phyloP scores from a whole-genome alignment of 2,329 filamentous ascomycete species.

The Fusarium nodosum region DNA sequence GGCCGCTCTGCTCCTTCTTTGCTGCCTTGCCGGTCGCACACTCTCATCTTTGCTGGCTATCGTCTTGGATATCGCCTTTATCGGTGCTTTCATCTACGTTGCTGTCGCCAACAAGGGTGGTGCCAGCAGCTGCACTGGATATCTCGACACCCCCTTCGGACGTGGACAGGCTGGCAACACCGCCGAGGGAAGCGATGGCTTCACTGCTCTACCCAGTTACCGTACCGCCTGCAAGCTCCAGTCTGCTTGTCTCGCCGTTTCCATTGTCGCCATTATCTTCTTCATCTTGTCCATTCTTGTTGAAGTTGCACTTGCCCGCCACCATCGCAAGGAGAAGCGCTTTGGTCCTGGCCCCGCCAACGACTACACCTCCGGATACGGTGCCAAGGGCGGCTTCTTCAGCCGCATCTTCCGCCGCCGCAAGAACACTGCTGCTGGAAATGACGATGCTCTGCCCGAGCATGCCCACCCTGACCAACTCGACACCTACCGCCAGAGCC shows the following conservation, averaged over 20 bases:
- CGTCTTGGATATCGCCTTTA: conserved; percentile 81
- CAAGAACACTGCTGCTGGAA: conserved; percentile 43
- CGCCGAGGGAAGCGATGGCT: conserved; percentile 62
- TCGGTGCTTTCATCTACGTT: conserved; percentile 84
- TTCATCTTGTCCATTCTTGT: conserved; percentile 80
- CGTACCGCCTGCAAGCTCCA: conserved; percentile 77
- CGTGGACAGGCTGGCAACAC: conserved; percentile 68
- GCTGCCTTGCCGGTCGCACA: conserved; percentile 80
- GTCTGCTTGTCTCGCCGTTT: conserved; percentile 80
- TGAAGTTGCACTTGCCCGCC: conserved; percentile 75
- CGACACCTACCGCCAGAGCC: conserved; percentile 57
- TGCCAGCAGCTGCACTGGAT: conserved; percentile 70
- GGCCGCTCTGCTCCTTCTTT: conserved; percentile 79
- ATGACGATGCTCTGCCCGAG: conserved; percentile 55
- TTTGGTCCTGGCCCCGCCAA: conserved; percentile 67
- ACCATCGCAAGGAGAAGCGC: conserved; percentile 81
- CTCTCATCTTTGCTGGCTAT: conserved; percentile 81
- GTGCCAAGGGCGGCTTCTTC: conserved; percentile 53
- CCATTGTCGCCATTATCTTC: conserved; percentile 82
- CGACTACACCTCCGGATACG: conserved; percentile 72
- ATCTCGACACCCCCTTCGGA: conserved; percentile 77
- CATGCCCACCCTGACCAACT: conserved; percentile 60
- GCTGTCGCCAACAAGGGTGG: conserved; percentile 80
- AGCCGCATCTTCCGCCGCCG: conserved; percentile 53
- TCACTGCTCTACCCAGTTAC: conserved; percentile 63